A percentile compares a stretch with the other conserved stretches of the same genome.
Conservation (phyloP, 257 asterid genomes). For the Solanum bulbocastanum region DNA sequence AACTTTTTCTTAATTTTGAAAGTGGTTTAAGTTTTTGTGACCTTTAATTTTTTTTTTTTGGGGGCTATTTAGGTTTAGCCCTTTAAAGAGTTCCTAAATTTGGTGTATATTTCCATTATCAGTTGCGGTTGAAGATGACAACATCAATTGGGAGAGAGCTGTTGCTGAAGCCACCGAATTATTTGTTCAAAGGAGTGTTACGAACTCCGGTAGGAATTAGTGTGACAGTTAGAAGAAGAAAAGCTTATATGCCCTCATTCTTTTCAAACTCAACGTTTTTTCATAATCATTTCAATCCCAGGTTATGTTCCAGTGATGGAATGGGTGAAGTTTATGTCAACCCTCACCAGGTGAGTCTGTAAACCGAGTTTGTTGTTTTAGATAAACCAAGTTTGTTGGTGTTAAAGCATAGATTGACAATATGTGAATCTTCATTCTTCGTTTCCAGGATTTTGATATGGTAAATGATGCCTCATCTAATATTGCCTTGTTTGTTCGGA, state of each 20-base stretch:
- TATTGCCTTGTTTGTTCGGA: slow-evolving; percentile 54
- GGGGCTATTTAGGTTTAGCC: background rate
- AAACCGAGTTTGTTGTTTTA: background rate
- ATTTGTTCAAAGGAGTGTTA: slow-evolving; percentile 5
- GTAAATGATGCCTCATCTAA: slow-evolving; percentile 21
- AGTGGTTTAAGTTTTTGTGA: background rate
- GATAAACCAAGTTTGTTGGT: background rate
- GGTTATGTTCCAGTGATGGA: slow-evolving; percentile 28
- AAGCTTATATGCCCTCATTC: background rate
- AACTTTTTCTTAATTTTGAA: background rate
- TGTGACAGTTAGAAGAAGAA: slow-evolving; percentile 10
- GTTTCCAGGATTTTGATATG: slow-evolving; percentile 45
- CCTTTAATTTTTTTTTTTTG: background rate
- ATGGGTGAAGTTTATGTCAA: slow-evolving; percentile 27
- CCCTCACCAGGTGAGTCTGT: slow-evolving; percentile 8
- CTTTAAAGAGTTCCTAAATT: background rate
- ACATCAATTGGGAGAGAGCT: slow-evolving; percentile 26
- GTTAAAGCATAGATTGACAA: background rate
- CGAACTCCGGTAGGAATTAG: slow-evolving; percentile 9
- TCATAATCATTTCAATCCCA: slow-evolving; percentile 7
- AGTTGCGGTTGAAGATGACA: slow-evolving; percentile 11
- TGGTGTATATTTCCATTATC: background rate
- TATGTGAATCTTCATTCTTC: background rate
- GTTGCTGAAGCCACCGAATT: slow-evolving; percentile 37
- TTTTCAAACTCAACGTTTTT: background rate